A percentile compares a stretch with the other conserved stretches of the same genome.
phyloP scores from a whole-genome alignment of 139 green algal species.

The Raphidocelis subcapitata region DNA sequence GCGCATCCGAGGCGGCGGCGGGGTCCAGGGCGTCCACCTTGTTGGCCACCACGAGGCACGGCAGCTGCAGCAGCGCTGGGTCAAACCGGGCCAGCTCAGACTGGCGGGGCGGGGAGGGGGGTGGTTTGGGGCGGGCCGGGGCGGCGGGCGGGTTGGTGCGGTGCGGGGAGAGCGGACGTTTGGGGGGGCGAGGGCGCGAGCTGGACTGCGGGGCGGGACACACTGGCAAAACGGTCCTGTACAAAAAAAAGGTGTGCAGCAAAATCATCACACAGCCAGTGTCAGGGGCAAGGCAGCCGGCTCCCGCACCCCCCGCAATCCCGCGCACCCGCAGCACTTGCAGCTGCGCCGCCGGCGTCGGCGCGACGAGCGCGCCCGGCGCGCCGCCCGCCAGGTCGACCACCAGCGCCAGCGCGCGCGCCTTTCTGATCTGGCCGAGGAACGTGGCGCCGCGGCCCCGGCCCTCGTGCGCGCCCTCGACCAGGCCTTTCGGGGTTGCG shows the following conservation, averaged over 20 bases:
- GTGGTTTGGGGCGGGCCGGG: no score
- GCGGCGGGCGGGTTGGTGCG: neutral
- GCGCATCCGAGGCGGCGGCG: conserved; percentile 14
- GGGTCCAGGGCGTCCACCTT: conserved; percentile 53
- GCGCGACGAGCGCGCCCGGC: no score
- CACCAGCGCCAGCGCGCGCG: conserved; percentile 52
- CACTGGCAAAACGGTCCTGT: neutral
- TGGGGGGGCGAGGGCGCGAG: neutral
- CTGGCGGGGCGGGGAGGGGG: conserved; percentile 5
- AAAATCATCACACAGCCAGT: no score
- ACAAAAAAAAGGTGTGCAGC: no score
- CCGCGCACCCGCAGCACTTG: no score
- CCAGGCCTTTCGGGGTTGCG: conserved; percentile 32
- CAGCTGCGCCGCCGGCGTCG: neutral
- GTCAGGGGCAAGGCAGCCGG: no score
- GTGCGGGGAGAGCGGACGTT: neutral
- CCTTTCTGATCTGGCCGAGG: conserved; percentile 69
- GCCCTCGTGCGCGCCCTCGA: conserved; percentile 24
- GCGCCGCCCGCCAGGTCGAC: conserved; percentile 53
- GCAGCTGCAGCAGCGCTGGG: conserved; percentile 20
- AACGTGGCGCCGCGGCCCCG: conserved; percentile 71
- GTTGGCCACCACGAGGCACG: conserved; percentile 67
- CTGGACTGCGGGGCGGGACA: neutral
- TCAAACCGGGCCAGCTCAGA: conserved; percentile 57
- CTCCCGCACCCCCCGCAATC: no score